Evolutionary conservation across 2,329 filamentous ascomycete genomes (phyloP), one percentile per base, ranked within the genome.

Genomic region (Epichloe gansuensis): DNA sequence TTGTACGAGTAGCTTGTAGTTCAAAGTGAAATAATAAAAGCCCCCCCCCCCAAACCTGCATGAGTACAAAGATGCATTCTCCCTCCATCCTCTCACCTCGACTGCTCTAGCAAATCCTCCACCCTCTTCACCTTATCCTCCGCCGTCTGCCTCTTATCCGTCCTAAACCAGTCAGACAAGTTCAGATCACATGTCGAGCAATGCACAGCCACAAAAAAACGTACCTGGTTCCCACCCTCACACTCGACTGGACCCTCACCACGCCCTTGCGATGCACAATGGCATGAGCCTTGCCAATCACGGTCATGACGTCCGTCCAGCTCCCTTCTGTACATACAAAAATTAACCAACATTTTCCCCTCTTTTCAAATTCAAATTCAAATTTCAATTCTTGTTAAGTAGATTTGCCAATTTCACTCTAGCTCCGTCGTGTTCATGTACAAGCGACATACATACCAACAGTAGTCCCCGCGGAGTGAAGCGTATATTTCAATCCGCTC

Each of bases 381-480:
- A 21, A 21, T 21, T 21, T 21, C 17, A 21, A 21, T 21, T 21
- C 17, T 21, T 21, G 17, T 21, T 21, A 34, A 35, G 52, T 45
- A 23, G 31, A 23, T 3, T 8, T 9, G 27, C 27, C 27, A 8
- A 31, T 9, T 31, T 31, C 27, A 31, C 27, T 31, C 27, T 9
- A 8, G 27, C 27, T 27, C 27, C 27, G 27, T 31, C 8, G 6
- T 1, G 27, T 21, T 21, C 17, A 2, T 21, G 17, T 21, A 23
- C 2, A 21, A 40, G 51, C 34, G 35, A 4, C 15, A 15, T 25
- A 73, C 82, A 53, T 73, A 93, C 89, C 89, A 51, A 97, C 79
- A 0, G 91, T 97, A 0, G 91, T 96, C 12, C 91, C 93, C 2
- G 89, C 90, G 27, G 87, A 90, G 70, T 97, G 91, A 88, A 97